Percentiles rank a stretch among this genome's conserved stretches.
phyloP scores from a whole-genome alignment of 2,329 filamentous ascomycete genomes.

The Xylaria sp. region DNA sequence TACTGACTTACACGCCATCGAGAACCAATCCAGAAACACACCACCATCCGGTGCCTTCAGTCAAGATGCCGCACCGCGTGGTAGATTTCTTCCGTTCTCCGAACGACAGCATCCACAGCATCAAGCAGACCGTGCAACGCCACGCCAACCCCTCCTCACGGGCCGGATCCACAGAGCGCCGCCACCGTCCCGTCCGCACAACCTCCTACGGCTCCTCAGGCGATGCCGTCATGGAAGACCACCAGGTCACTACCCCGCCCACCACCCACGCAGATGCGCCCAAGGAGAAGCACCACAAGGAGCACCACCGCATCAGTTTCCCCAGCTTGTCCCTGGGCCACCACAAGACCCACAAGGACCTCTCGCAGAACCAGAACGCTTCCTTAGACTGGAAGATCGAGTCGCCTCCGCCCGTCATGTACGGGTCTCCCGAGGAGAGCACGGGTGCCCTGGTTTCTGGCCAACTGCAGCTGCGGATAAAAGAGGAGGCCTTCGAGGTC shows the following conservation, averaged over 20 bases:
- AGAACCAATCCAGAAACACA: not conserved
- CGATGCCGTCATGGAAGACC: constrained; percentile 33
- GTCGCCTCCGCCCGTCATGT: constrained; percentile 80
- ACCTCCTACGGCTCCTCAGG: constrained; percentile 36
- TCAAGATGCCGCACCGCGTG: constrained; percentile 53
- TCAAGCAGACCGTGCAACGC: constrained; percentile 38
- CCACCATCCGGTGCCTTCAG: not conserved
- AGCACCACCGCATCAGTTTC: constrained; percentile 35
- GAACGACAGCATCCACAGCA: constrained; percentile 49
- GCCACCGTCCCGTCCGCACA: constrained; percentile 32
- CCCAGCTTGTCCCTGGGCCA: constrained; percentile 40
- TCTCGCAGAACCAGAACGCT: constrained; percentile 36
- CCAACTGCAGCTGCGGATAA: constrained; percentile 68
- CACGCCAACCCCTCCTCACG: constrained; percentile 30
- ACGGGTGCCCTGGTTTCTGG: constrained; percentile 82
- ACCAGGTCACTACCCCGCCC: constrained; percentile 19
- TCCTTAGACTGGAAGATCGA: constrained; percentile 61
- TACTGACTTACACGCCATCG: not conserved
- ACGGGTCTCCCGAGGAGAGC: constrained; percentile 68
- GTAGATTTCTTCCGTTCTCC: constrained; percentile 53
- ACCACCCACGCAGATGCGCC: constrained; percentile 37
- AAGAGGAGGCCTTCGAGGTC: constrained; percentile 60
- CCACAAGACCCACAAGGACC: constrained; percentile 37
- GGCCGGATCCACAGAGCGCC: constrained; percentile 21
- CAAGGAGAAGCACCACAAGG: constrained; percentile 38